phyloP scores from a whole-genome alignment of 345 rosid species.

The Salix viminalis region DNA sequence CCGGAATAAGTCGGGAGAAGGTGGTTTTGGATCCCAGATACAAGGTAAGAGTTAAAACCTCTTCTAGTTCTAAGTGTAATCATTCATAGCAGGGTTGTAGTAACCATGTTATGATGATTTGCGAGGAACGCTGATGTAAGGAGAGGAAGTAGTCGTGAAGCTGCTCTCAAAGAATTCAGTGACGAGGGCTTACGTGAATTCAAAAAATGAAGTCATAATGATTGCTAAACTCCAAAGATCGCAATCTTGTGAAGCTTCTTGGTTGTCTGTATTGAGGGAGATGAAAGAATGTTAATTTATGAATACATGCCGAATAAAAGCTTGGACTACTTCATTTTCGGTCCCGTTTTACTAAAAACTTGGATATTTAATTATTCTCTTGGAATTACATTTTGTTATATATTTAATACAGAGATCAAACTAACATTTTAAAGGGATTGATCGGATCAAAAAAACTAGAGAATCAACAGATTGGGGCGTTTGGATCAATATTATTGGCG shows the following conservation, averaged over 20 bases:
- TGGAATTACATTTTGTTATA: no score
- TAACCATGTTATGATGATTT: not conserved
- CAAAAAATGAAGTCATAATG: slow-evolving; percentile 23
- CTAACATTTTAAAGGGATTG: not conserved
- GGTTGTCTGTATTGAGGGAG: slow-evolving; percentile 35
- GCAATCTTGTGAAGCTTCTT: slow-evolving; percentile 35
- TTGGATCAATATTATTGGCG: slow-evolving; percentile 30
- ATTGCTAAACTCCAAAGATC: slow-evolving; percentile 32
- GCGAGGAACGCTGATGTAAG: slow-evolving; percentile 27
- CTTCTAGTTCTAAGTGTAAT: not conserved
- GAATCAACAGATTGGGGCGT: slow-evolving; percentile 23
- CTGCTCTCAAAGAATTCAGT: slow-evolving; percentile 27
- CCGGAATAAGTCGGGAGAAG: slow-evolving; percentile 14
- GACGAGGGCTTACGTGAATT: slow-evolving; percentile 37
- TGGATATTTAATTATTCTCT: no score
- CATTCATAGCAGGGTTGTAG: not conserved
- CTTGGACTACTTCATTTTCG: slow-evolving; percentile 30
- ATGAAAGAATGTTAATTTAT: slow-evolving; percentile 32
- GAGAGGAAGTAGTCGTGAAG: slow-evolving; percentile 32
- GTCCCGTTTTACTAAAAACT: slow-evolving; percentile 3
- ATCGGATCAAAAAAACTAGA: slow-evolving; percentile 30
- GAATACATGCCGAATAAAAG: slow-evolving; percentile 40
- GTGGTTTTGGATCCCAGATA: slow-evolving; percentile 16
- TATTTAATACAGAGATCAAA: no score
- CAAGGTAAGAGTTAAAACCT: slow-evolving; percentile 8